Conservation (phyloP, 2,329 filamentous ascomycete genomes). For the Simplicillium aogashimaense region DNA sequence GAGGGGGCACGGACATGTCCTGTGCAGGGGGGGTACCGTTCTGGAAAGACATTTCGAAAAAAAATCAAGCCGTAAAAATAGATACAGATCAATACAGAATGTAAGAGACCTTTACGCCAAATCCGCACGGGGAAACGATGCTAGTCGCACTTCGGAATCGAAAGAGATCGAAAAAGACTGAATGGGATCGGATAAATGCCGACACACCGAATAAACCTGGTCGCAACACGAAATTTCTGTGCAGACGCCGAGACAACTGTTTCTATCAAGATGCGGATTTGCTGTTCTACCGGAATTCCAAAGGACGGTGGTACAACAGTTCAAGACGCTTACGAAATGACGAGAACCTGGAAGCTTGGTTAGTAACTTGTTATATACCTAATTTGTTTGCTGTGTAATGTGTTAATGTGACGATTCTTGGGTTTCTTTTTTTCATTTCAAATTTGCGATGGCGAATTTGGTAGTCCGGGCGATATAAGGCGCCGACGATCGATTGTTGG, state of each 20-base stretch:
- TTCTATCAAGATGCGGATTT: constrained; percentile 17
- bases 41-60: constrained; percentile 23
- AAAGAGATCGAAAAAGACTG: too few relatives aligned
- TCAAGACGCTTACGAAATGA: constrained; percentile 29
- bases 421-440: neutral
- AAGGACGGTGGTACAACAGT: constrained; percentile 29
- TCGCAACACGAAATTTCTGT: constrained; percentile 6
- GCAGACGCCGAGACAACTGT: constrained; percentile 6
- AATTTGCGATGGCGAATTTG: neutral
- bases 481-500: too few relatives aligned
- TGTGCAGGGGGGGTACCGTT: constrained; percentile 29
- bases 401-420: constrained; percentile 5
- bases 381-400: neutral
- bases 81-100: too few relatives aligned
- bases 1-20: constrained; percentile 24
- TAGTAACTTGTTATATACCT: constrained; percentile 11
- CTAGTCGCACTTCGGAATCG: constrained; percentile 12
- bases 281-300: constrained; percentile 26
- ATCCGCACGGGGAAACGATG: constrained; percentile 21
- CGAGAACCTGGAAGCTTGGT: constrained; percentile 24
- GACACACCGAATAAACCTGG: constrained; percentile 4
- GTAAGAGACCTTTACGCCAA: constrained; percentile 29
- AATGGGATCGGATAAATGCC: constrained; percentile 1
- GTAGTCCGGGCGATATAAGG: too few relatives aligned
- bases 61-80: too few relatives aligned